Conservation (phyloP, 2,329 filamentous ascomycete species). For the Trichoderma arundinaceum region DNA sequence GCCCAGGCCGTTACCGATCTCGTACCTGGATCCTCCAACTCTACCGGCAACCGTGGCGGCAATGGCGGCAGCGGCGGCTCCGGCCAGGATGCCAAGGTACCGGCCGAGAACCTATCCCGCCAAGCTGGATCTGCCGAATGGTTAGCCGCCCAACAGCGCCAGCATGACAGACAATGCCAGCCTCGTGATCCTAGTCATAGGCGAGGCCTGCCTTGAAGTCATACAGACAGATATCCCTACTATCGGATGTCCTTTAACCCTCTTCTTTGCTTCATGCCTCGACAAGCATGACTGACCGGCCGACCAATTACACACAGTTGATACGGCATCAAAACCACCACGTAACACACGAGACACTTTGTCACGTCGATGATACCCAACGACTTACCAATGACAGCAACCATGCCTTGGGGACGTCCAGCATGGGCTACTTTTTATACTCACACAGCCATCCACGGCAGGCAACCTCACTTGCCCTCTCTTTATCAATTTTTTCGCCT, state of each 20-base stretch:
- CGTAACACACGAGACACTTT: slow-evolving; percentile 6
- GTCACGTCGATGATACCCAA: slow-evolving; percentile 31
- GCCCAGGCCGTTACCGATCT: slow-evolving; percentile 74
- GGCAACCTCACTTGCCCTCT: not conserved
- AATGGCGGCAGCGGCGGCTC: slow-evolving; percentile 36
- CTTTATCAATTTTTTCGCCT: slow-evolving; percentile 10
- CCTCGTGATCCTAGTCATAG: slow-evolving; percentile 54
- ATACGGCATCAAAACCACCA: not conserved
- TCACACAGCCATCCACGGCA: not conserved
- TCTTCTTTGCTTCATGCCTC: not conserved
- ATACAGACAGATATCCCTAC: not conserved
- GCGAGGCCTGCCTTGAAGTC: slow-evolving; percentile 44
- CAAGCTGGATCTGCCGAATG: slow-evolving; percentile 59
- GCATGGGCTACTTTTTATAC: slow-evolving; percentile 33
- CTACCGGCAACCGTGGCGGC: slow-evolving; percentile 36
- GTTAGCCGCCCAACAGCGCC: slow-evolving; percentile 55
- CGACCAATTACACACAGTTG: not conserved
- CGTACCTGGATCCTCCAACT: slow-evolving; percentile 55
- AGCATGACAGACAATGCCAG: slow-evolving; percentile 48
- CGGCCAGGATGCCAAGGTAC: slow-evolving; percentile 64
- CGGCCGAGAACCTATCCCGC: slow-evolving; percentile 62
- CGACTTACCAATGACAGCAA: slow-evolving; percentile 27
- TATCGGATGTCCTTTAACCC: not conserved
- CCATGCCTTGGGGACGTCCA: not conserved
- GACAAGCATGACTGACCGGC: not conserved